These are phyloP conservation scores for Phaffia australis DNA, from an alignment of 768 basidiomycete species.

Conservation along the genomic window DNA sequence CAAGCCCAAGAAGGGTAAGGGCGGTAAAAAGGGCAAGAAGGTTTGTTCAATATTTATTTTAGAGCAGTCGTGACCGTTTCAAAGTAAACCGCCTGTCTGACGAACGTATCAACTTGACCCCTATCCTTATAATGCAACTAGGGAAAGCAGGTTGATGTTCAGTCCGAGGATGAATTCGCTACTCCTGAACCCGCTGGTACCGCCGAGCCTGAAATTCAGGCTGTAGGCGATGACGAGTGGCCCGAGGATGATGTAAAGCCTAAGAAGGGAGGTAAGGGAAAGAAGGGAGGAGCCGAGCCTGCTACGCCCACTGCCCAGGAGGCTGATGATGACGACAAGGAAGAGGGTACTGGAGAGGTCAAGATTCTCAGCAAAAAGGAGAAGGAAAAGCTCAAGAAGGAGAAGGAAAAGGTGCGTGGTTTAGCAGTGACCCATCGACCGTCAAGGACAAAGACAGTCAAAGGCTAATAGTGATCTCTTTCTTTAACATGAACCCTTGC, in stretches of 20 bases:
- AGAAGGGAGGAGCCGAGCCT: conserved; percentile 29
- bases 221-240: conserved; percentile 23
- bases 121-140: too few relatives aligned
- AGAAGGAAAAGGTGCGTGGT: conserved; percentile 69
- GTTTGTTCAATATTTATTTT: too few relatives aligned
- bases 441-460: neutral
- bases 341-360: conserved; percentile 46
- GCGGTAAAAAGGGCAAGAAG: neutral
- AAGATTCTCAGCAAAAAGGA: conserved; percentile 82
- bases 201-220: conserved; percentile 2
- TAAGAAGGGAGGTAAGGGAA: conserved; percentile 37
- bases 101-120: too few relatives aligned
- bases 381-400: conserved; percentile 93
- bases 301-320: conserved; percentile 36
- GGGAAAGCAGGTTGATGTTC: too few relatives aligned
- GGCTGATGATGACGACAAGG: conserved; percentile 44
- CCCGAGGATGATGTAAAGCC: conserved; percentile 29
- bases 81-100: too few relatives aligned
- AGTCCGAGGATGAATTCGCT: neutral
- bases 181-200: neutral
- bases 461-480: conserved; percentile 2
- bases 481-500: conserved; percentile 20
- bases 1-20: conserved; percentile 33
- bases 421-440: too few relatives aligned
- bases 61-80: too few relatives aligned